Evolutionary conservation across 495 filamentous ascomycete species (phyloP), one percentile per base, ranked within the genome.

Genomic region (Neurospora sp.): DNA sequence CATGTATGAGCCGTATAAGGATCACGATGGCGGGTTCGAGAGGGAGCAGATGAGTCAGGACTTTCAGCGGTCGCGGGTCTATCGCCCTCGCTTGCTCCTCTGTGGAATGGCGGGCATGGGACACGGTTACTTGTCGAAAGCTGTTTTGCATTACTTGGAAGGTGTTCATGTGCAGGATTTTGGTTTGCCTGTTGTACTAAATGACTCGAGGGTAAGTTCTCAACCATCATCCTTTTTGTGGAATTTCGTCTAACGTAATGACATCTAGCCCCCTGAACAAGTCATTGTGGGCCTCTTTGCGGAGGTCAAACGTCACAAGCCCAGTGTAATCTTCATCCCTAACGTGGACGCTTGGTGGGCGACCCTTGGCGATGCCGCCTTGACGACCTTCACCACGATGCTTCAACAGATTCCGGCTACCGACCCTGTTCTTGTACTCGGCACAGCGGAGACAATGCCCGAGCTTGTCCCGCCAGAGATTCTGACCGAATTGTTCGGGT

Each of bases 151-250:
- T 80, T 89, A 96, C 73, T 90, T 98, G 77, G 96, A 99, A 82
- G 92, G 93, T 54, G 86, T 98, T 8, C 93, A 98, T 82, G 92
- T 99, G 5, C 96, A 98, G 78, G 91, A 90, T n/a, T 95, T 99
- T 80, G 96, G 98, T 82, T 86, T 98, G 69, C 89, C 94, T 8
- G 96, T 92, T 7, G 82, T 98, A 69, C 82, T 96, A 44, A 84
- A 82, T 44, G 80, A 89, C 79, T 76, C 84, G 75, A 76, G 91
- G 89, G 85, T 86, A 79, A 81, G 84, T 75, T 20, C 14, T 12
- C 10, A 74, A 89, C 91, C 74, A 87, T 90, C 37, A 23, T 31
- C 23, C 18, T 2, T 42, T 42, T 69, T 75, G 39, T 74, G 73
- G 16, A 39, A 41, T 70, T 27, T 14, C 72, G 75, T 73, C 79